Conservation (phyloP, 73 alveolate species). For the Paraurostyla sp. region DNA sequence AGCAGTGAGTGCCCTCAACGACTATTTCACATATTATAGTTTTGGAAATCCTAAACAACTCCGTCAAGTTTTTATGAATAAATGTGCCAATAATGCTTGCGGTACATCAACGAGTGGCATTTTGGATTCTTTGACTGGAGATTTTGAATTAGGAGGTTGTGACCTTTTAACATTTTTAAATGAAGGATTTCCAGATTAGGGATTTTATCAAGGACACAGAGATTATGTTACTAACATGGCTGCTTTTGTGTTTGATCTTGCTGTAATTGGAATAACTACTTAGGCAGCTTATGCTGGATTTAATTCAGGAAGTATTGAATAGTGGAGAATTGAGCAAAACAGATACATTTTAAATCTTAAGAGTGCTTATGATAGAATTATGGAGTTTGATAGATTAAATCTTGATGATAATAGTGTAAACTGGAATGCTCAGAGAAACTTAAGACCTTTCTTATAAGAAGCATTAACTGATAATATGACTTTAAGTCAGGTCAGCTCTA, state of each 20-base stretch:
- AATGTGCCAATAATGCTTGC: not conserved
- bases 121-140: not conserved
- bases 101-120: not conserved
- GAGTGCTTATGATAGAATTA: not conserved
- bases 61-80: not conserved
- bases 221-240: not conserved
- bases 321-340: not conserved
- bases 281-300: not conserved
- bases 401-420: not conserved
- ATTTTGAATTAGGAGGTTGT: not conserved
- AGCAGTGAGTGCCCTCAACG: not conserved
- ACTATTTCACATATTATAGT: not conserved
- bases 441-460: not conserved
- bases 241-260: not conserved
- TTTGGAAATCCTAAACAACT: constrained; percentile 5
- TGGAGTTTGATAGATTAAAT: not conserved
- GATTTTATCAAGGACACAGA: constrained; percentile 13
- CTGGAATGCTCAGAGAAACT: constrained; percentile 30
- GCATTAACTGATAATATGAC: not conserved
- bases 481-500: not conserved
- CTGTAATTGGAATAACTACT: not conserved
- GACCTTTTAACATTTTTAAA: not conserved
- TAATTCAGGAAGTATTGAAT: not conserved
- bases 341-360: not conserved
- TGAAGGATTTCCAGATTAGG: not conserved